Base-by-base conservation (phyloP, 1,284 basidiomycete genomes). In the Heterobasidion occidentale region DNA sequence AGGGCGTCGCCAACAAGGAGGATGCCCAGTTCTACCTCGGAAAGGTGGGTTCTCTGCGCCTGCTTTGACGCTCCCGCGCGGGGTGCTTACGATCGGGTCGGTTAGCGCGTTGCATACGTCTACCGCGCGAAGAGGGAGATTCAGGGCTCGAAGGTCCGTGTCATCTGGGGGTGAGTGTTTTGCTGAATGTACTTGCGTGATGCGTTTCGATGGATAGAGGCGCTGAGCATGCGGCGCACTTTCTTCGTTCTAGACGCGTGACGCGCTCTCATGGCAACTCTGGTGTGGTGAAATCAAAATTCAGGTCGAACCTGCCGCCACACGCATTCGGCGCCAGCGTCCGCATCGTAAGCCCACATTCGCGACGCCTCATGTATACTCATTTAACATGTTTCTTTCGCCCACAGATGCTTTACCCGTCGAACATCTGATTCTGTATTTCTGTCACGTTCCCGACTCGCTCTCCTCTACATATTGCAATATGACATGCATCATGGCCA, bases 1-100 rank as follows among this genome's bases (percentile, higher is more conserved):
- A 99, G 80, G 96, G 96, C 72, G 95, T 98, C 58, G 85, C 87
- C 67, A 88, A 79, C 68, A 92, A 94, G 77, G 86, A 97, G 78
- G 94, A 97, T 68, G 93, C 95, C 54, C 90, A 95, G 74, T 96
- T 94, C 77, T 99, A 99, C 83, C 86, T 98, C 62, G 97, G 96
- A 74, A 99, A 99, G 90, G 94, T 97, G 65, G 66, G 85, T 20
- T 47, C n/a, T 15, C 19, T 8, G 27, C 48, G 17, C 52, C 6
- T 20, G 19, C 53, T 12, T 33, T n/a, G 12, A 14, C 14, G 34
- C 34, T 66, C 49, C 15, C 8, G 19, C 7, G 33, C 17, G 46
- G 42, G 42, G 35, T 46, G 9, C 48, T 34, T 8, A 52, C 19
- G 5, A 17, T 14, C 48, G 15, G 35, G 46, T 19, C 11, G 20